Base-by-base conservation (phyloP, 2,329 filamentous ascomycete genomes). In the Pseudogymnoascus verrucosus region DNA sequence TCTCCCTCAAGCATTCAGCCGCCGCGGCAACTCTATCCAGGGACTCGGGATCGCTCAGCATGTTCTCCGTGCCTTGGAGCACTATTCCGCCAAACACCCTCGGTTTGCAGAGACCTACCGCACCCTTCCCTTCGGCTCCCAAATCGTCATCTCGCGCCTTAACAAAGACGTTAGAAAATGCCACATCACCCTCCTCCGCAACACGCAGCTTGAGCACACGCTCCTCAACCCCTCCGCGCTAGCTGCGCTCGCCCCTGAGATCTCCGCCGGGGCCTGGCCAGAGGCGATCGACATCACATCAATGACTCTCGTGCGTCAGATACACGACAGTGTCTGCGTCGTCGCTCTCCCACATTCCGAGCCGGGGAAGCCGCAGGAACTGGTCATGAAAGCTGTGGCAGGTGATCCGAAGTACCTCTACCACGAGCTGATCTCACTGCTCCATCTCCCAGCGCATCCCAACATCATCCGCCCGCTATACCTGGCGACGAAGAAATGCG, bases 321-420 rank as follows among this genome's bases (percentile, higher is more conserved):
- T 86, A 16, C 81, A 86, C 67, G 84, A 87, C 69, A 85, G 83
- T 65, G 80, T 86, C 51, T 84, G 81, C 63, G 74, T 85, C 12
- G 82, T 86, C 51, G 7, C 19, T 1, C 60, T 67, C 23, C 19
- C 54, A 57, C 2, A 7, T 21, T 42, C 39, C 5, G n/a, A 5
- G 1, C 73, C 74, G 34, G 75, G 67, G 28, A 19, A 73, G 19
- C 75, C 72, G 5, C 68, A 74, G 59, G 71, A 76, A 2, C 81
- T 79, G 76, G 80, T 85, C 63, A 79, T 87, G 72, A 87, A 87
- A 70, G 81, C 82, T 2, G 71, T 86, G 44, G 82, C 80, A 2
- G 83, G 81, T 72, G 80, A 79, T 66, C 78, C 82, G 65, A 85
- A 85, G 69, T 86, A 82, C 68, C 75, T 87, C 39, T 87, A 86